Percentiles rank a stretch among this genome's conserved stretches.
Evolutionary conservation across 2,329 filamentous ascomycete species (phyloP).

Genomic region (Graphilbum sp.): DNA sequence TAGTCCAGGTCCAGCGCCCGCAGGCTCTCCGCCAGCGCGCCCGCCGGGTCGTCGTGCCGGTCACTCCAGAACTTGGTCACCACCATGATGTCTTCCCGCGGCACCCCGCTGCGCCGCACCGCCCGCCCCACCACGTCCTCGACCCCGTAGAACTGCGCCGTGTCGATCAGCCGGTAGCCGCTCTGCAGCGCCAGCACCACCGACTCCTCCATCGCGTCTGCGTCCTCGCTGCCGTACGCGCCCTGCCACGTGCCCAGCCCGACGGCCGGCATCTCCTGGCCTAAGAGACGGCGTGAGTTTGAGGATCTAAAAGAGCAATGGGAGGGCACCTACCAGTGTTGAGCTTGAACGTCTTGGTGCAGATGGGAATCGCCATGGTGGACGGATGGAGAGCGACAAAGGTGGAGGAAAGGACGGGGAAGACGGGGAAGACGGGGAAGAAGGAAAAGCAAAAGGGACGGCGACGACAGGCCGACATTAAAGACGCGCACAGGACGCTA

Average conservation of each 20-base stretch:
- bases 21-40: constrained; percentile 38
- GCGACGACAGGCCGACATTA: no score
- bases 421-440: no score
- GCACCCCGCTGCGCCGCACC: constrained; percentile 18
- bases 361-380: not conserved
- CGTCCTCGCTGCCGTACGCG: not conserved
- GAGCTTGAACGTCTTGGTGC: not conserved
- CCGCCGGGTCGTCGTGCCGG: constrained; percentile 41
- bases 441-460: no score
- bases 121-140: not conserved
- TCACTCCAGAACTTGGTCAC: constrained; percentile 42
- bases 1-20: constrained; percentile 42
- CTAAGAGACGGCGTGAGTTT: not conserved
- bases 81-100: constrained; percentile 46
- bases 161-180: not conserved
- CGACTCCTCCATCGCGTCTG: not conserved
- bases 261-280: not conserved
- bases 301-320: not conserved
- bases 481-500: no score
- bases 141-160: not conserved
- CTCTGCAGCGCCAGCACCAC: not conserved
- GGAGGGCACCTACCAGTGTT: not conserved
- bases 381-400: no score
- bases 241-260: not conserved
- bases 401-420: no score